Conservation (phyloP, 108 stramenopile genomes). For the Nitzschia sp. region DNA sequence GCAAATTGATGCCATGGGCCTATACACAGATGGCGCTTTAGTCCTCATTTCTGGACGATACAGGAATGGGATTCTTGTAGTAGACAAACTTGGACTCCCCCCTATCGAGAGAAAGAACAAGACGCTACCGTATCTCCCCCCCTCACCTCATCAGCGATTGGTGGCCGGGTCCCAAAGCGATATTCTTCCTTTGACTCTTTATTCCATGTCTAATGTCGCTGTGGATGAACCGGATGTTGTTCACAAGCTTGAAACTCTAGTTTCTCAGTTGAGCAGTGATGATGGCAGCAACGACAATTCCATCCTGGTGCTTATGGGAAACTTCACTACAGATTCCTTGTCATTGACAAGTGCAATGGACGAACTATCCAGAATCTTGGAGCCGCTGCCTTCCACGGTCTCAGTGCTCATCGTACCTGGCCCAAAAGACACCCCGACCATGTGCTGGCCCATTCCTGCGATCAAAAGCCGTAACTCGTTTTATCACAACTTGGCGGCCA, state of each 20-base stretch:
- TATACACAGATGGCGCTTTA: slow-evolving; percentile 86
- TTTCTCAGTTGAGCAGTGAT: slow-evolving; percentile 38
- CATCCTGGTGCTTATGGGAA: slow-evolving; percentile 92
- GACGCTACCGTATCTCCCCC: slow-evolving; percentile 17
- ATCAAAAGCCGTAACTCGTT: slow-evolving; percentile 3
- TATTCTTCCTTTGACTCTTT: slow-evolving; percentile 13
- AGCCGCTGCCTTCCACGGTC: slow-evolving; percentile 52
- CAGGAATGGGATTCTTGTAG: slow-evolving; percentile 71
- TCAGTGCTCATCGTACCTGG: slow-evolving; percentile 90
- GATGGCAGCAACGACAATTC: slow-evolving; percentile 28
- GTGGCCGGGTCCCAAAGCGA: background rate
- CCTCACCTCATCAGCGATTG: background rate
- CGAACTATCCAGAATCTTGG: slow-evolving; percentile 59
- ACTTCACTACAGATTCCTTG: slow-evolving; percentile 64
- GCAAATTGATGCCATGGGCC: slow-evolving; percentile 36
- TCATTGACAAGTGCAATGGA: slow-evolving; percentile 14
- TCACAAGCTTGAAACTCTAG: slow-evolving; percentile 71
- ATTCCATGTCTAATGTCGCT: slow-evolving; percentile 56
- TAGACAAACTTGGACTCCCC: slow-evolving; percentile 71
- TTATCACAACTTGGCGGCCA: slow-evolving; percentile 3
- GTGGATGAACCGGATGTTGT: slow-evolving; percentile 85
- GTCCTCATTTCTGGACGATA: slow-evolving; percentile 88
- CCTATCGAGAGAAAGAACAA: slow-evolving; percentile 21
- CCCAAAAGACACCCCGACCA: slow-evolving; percentile 74
- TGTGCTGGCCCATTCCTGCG: slow-evolving; percentile 67